phyloP scores from a whole-genome alignment of 2,329 filamentous ascomycete species.

The Trichocomaceae sp. region DNA sequence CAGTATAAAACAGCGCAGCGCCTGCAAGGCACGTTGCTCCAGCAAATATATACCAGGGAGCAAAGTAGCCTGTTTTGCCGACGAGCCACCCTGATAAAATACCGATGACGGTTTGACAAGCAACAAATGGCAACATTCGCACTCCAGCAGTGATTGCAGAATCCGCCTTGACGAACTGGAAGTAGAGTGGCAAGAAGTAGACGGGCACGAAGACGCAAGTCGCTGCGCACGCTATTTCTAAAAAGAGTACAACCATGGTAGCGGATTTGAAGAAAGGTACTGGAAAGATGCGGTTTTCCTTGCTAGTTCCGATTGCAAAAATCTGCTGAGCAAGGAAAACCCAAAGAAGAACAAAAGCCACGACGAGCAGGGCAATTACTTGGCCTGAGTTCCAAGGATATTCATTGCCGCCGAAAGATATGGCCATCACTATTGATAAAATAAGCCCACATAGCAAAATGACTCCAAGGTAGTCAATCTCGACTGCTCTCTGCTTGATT shows the following conservation, averaged over 20 bases:
- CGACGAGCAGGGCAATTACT: conserved; percentile 43
- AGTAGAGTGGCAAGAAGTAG: conserved; percentile 34
- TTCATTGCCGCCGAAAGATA: conserved; percentile 45
- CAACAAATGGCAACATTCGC: conserved; percentile 23
- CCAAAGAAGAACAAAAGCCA: neutral
- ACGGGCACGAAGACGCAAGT: conserved; percentile 23
- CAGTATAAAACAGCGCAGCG: conserved; percentile 17
- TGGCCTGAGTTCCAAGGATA: conserved; percentile 43
- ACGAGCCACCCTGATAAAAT: conserved; percentile 19
- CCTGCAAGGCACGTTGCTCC: conserved; percentile 19
- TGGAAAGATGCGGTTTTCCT: conserved; percentile 45
- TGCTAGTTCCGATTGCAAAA: conserved; percentile 37
- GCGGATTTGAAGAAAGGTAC: conserved; percentile 38
- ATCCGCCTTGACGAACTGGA: conserved; percentile 43
- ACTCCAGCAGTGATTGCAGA: conserved; percentile 22
- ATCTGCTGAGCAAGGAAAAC: conserved; percentile 43
- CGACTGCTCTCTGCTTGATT: neutral
- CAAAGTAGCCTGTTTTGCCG: conserved; percentile 17
- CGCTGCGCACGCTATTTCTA: conserved; percentile 21
- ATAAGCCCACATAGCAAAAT: conserved; percentile 38
- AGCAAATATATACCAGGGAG: conserved; percentile 22
- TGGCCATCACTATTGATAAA: conserved; percentile 39
- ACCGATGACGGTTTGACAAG: conserved; percentile 15
- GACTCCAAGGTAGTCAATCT: conserved; percentile 38
- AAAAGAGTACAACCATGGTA: conserved; percentile 39